Percentiles rank a stretch among this genome's conserved stretches.
Evolutionary conservation across 441 rosid genomes (phyloP).

Genomic region (Melastoma candidum): DNA sequence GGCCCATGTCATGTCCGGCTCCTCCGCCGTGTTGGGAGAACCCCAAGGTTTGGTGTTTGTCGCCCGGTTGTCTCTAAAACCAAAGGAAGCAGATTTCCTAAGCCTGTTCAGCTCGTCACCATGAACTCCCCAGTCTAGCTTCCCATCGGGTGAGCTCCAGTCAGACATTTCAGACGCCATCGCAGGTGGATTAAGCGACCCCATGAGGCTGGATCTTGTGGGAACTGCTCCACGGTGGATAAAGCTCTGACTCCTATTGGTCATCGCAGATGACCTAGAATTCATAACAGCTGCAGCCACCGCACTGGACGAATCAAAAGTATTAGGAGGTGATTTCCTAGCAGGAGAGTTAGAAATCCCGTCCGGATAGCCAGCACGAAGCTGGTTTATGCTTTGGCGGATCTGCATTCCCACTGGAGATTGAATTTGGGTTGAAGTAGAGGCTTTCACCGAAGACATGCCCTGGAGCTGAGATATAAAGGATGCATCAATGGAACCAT

Average conservation of each 20-base stretch:
- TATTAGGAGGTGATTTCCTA: constrained; percentile 35
- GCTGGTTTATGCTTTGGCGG: constrained; percentile 34
- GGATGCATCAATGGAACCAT: constrained; percentile 41
- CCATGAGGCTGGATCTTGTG: too few species aligned
- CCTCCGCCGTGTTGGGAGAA: constrained; percentile 21
- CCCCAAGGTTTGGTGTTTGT: too few species aligned
- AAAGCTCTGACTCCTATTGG: constrained; percentile 77
- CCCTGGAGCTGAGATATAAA: constrained; percentile 38
- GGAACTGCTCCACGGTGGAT: constrained; percentile 42
- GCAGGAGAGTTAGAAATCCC: constrained; percentile 41
- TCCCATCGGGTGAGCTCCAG: constrained; percentile 81
- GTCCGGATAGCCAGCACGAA: constrained; percentile 34
- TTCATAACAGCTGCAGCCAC: constrained; percentile 39
- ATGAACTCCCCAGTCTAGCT: constrained; percentile 71
- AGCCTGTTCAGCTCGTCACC: constrained; percentile 75
- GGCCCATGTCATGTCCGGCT: constrained; percentile 84
- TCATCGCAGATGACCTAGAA: constrained; percentile 61
- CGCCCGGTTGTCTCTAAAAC: too few species aligned
- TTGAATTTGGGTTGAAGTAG: constrained; percentile 23
- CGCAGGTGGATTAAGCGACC: constrained; percentile 12
- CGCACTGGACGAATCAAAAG: constrained; percentile 35
- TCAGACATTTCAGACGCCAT: constrained; percentile 29
- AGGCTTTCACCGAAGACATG: constrained; percentile 23
- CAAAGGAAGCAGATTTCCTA: constrained; percentile 26
- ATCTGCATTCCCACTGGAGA: constrained; percentile 43